Conservation (phyloP, 176 grass and related monocot species). For the Tillandsia fasciculata region DNA sequence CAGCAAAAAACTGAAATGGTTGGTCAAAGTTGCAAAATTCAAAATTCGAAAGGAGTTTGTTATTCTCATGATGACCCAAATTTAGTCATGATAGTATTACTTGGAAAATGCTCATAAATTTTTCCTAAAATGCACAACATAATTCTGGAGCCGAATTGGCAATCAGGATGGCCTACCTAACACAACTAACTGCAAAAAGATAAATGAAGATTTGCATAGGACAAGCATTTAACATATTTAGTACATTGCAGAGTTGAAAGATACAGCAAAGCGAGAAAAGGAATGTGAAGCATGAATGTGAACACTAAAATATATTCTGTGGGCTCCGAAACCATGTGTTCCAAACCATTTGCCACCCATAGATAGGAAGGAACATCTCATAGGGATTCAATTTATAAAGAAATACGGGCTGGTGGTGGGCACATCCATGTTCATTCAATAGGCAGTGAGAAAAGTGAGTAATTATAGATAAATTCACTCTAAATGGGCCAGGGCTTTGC, state of each 20-base stretch:
- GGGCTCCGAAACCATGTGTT: background rate
- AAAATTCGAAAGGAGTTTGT: background rate
- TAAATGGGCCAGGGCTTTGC: background rate
- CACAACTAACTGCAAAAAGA: background rate
- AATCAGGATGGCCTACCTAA: background rate
- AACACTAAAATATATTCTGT: background rate
- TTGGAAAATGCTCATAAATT: background rate
- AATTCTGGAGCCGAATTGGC: slow-evolving; percentile 5
- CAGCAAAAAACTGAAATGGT: background rate
- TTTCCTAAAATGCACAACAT: background rate
- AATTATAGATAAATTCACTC: background rate
- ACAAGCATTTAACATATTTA: slow-evolving; percentile 16
- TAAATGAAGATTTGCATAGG: slow-evolving; percentile 4
- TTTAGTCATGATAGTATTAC: background rate
- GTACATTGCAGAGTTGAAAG: background rate
- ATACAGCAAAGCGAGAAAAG: background rate
- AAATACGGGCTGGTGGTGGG: background rate
- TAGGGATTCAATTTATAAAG: background rate
- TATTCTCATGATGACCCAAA: too few species aligned
- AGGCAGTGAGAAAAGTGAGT: background rate
- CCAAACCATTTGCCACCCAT: background rate
- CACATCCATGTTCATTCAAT: background rate
- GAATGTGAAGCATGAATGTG: background rate
- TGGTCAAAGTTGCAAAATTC: background rate
- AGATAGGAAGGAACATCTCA: background rate